Evolutionary conservation across 1,284 basidiomycete genomes (phyloP).

Genomic region (Paramarasmius palmivorus): DNA sequence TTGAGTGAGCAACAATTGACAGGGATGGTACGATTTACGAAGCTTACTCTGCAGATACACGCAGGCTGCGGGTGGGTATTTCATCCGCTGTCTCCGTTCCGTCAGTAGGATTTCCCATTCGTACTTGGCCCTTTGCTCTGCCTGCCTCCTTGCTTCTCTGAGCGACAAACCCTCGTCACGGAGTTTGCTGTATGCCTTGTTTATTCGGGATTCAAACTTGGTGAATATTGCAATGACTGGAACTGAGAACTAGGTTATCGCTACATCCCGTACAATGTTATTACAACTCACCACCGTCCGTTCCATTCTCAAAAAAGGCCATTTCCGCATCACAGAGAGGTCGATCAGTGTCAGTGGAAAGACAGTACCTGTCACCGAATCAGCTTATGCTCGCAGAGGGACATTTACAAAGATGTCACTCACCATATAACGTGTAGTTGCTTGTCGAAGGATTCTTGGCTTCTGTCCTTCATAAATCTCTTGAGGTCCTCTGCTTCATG

Average conservation of each 20-base stretch:
- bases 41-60: constrained; percentile 4
- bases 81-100: neutral
- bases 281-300: neutral
- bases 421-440: constrained; percentile 11
- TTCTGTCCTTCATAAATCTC: constrained; percentile 1
- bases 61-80: neutral
- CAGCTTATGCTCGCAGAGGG: too few species aligned
- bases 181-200: constrained; percentile 3
- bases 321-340: constrained; percentile 7
- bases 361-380: constrained; percentile 4
- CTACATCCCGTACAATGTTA: neutral
- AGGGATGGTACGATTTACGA: neutral
- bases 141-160: neutral
- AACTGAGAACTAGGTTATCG: neutral
- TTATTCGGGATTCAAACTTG: constrained; percentile 9
- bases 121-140: neutral
- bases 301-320: constrained; percentile 7
- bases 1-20: too few species aligned
- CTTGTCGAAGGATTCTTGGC: neutral
- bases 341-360: constrained; percentile 6
- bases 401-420: neutral
- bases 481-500: neutral
- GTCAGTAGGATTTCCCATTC: constrained; percentile 3
- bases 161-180: neutral
- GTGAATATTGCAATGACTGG: constrained; percentile 14